Base-by-base conservation (phyloP, 192 early-diverging fungal species). In the Coemansia sp. region DNA sequence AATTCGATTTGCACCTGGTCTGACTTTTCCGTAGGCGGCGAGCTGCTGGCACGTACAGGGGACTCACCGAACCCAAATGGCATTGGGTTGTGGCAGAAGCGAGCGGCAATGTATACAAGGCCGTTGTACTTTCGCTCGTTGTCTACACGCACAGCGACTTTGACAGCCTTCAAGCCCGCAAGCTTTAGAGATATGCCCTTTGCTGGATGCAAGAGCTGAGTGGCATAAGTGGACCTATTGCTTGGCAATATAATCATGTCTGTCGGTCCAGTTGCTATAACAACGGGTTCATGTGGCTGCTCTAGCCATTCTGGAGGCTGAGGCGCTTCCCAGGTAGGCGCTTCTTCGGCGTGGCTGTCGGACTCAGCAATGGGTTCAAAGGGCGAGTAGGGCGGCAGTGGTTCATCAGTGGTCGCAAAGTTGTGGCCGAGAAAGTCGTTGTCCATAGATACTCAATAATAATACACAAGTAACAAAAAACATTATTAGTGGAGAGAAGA, bases 361-460 rank as follows among this genome's bases (percentile, higher is more conserved):
- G 41, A 44, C 23, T 46, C 38, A 0, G 19, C 19, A 14, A n/a
- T 4, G 11, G 25, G 53, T 27, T 73, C 71, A 42, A 78, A 51
- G n/a, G 21, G 63, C 45, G 67, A 41, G 38, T 78, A 78, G 0
- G 71, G 71, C 19, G 76, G 76, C 27, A 63, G 76, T 32, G 38
- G 62, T 31, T 46, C 45, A 29, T 17, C 37, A 63, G 63, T 21
- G 12, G 69, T 21, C 12, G 62, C 34, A 27, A 34, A 19, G 34
- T 1, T 4, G 29, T 59, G 57, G 34, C 34, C 17, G 17, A 36
- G 6, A 59, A 36, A 19, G 31, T n/a, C 17, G 32, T n/a, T 32
- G 57, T 36, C 34, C 57, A 59, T 59, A 32, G 14, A 12, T 55
- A 29, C 7, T 29, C 7, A 55, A 55, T 23, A 29, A 3, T 19